Base-by-base conservation (phyloP, 306 rosid genomes). In the Hippophae rhamnoides region DNA sequence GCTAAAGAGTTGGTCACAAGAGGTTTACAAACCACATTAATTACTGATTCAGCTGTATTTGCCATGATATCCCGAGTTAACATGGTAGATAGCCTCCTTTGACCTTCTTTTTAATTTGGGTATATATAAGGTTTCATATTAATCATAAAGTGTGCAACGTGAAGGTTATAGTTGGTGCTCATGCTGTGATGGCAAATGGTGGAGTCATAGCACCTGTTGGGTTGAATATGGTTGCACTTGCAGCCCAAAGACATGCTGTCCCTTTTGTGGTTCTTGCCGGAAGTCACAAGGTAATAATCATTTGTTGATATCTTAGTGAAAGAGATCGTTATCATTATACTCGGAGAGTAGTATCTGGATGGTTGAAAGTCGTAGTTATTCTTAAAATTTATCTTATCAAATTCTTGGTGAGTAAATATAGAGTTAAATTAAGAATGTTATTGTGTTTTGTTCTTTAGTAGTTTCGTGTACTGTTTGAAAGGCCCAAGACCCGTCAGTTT, bases 131-230 rank as follows among this genome's bases (percentile, higher is more conserved):
- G 18, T 68, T 61, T 68, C 49, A 27, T 61, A 54, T 64, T 82
- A 61, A 56, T 61, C 12, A 74, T 65, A 64, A 40, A 31, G 62
- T 67, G 65, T 61, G 52, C 57, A 31, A 47, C 70, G 63, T 67
- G 56, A 70, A 93, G 99, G 99, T 93, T 72, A 89, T 93, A 62
- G 90, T 93, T 68, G 99, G 99, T 62, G 99, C 97, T 45, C 99
- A 93, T 76, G 95, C 94, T 70, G 94, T 93, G 75, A 89, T 93
- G 99, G 94, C 97, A 69, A 93, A 93, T 76, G 99, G 99, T 61
- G 99, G 97, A 60, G 89, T 93, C 47, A 72, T 93, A 68, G 97
- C 86, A 54, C 99, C 97, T 7, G 84, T 93, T 41, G 99, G 99
- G 63, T 82, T 86, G 77, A 79, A 86, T 79, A 93, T 93, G 99